These are phyloP conservation scores for Malus hybrid DNA, from an alignment of 331 rosid species.

Conservation along the genomic window DNA sequence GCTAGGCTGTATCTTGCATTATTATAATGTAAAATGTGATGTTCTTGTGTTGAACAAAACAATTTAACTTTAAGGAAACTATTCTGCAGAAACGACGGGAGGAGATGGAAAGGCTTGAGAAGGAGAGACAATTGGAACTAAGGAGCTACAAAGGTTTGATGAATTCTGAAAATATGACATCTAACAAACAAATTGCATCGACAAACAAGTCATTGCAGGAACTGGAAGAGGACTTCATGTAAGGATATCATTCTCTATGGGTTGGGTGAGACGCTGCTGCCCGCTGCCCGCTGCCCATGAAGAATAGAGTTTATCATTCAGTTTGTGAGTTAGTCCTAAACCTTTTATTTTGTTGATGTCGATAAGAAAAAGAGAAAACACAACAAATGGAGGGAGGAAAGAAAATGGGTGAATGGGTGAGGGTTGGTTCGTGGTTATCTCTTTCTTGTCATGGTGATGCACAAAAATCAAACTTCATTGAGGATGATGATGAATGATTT, in stretches of 20 bases:
- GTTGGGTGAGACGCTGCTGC: background rate
- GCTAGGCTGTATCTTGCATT: background rate
- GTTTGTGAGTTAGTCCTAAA: slow-evolving; percentile 13
- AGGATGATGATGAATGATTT: slow-evolving; percentile 1
- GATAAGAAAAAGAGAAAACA: slow-evolving; percentile 10
- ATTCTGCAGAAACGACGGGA: slow-evolving; percentile 72
- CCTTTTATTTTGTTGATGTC: slow-evolving; percentile 11
- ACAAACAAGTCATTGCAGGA: slow-evolving; percentile 90
- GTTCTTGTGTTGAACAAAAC: background rate
- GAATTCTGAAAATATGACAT: slow-evolving; percentile 90
- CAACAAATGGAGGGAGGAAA: background rate
- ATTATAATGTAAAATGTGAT: background rate
- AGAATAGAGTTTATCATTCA: slow-evolving; percentile 4
- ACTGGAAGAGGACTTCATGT: slow-evolving; percentile 96
- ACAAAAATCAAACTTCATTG: background rate
- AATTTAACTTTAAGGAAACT: background rate
- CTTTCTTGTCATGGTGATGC: slow-evolving; percentile 9
- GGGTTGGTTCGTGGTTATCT: background rate
- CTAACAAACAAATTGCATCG: slow-evolving; percentile 76
- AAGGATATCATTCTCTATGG: slow-evolving; percentile 14
- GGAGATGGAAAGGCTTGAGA: slow-evolving; percentile 86
- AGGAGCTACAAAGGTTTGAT: slow-evolving; percentile 94
- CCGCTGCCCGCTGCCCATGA: background rate
- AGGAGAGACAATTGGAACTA: slow-evolving; percentile 78
- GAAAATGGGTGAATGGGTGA: background rate